Evolutionary conservation across 2,329 filamentous ascomycete genomes (phyloP).

Genomic region (Fusarium albidum): DNA sequence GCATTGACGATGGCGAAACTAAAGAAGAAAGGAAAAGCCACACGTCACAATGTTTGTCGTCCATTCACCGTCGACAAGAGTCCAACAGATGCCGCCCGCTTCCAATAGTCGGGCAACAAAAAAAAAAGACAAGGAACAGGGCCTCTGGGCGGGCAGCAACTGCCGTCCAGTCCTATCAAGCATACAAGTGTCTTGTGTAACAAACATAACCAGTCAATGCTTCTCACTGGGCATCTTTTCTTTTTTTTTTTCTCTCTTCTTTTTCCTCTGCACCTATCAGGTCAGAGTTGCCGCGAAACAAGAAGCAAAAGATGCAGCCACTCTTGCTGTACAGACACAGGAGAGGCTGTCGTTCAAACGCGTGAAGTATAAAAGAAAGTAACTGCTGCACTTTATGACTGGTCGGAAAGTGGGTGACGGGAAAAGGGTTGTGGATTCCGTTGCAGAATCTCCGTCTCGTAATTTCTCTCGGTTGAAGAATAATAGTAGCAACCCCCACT

Average conservation of each 20-base stretch:
- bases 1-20: slow-evolving; percentile 4
- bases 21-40: not conserved
- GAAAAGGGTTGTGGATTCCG: not conserved
- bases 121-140: not conserved
- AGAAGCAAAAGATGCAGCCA: not conserved
- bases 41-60: not conserved
- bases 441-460: not conserved
- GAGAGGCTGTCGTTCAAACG: not conserved
- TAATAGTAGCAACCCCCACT: too few relatives aligned
- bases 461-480: too few relatives aligned
- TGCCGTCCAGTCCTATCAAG: not conserved
- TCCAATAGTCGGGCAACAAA: too few relatives aligned
- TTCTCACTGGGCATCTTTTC: too few relatives aligned
- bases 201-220: not conserved
- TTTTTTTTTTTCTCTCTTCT: not conserved
- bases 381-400: too few relatives aligned
- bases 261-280: slow-evolving; percentile 1
- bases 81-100: too few relatives aligned
- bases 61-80: too few relatives aligned
- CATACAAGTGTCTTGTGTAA: not conserved
- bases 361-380: too few relatives aligned
- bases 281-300: not conserved
- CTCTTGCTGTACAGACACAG: not conserved
- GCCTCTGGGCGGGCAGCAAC: too few relatives aligned
- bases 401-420: not conserved